These are phyloP conservation scores for Phytophthora kernoviae DNA, from an alignment of 352 stramenopile species.

Conservation along the genomic window DNA sequence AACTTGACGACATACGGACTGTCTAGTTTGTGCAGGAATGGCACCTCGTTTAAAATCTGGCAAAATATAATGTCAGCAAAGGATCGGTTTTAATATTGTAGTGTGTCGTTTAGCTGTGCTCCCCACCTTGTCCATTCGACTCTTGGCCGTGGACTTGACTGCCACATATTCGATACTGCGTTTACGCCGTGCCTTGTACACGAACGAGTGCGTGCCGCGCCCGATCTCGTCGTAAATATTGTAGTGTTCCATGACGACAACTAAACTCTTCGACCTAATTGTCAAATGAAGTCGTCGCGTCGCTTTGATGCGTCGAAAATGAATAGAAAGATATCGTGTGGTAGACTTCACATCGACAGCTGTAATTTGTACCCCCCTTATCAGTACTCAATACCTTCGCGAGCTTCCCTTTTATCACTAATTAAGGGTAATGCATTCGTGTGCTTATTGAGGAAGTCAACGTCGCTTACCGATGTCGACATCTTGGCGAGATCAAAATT, in stretches of 20 bases:
- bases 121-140: slow-evolving; percentile 92
- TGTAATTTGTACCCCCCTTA: neutral
- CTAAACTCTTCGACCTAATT: neutral
- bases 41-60: slow-evolving; percentile 87
- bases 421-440: neutral
- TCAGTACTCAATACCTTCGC: no score
- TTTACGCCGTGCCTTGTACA: slow-evolving; percentile 93
- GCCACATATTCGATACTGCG: slow-evolving; percentile 94
- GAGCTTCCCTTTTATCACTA: neutral
- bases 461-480: no score
- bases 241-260: slow-evolving; percentile 91
- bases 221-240: slow-evolving; percentile 95
- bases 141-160: slow-evolving; percentile 93
- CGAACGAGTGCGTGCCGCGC: slow-evolving; percentile 88
- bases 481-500: no score
- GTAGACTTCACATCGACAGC: slow-evolving; percentile 9
- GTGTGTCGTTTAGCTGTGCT: no score
- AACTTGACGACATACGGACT: slow-evolving; percentile 91
- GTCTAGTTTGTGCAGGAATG: slow-evolving; percentile 88
- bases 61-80: neutral
- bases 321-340: slow-evolving; percentile 36
- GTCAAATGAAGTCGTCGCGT: no score
- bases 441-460: no score
- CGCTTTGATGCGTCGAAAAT: slow-evolving; percentile 9
- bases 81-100: slow-evolving; percentile 6